Conservation (phyloP, 2,329 filamentous ascomycete species). For the Zymoseptoria pseudotritici region DNA sequence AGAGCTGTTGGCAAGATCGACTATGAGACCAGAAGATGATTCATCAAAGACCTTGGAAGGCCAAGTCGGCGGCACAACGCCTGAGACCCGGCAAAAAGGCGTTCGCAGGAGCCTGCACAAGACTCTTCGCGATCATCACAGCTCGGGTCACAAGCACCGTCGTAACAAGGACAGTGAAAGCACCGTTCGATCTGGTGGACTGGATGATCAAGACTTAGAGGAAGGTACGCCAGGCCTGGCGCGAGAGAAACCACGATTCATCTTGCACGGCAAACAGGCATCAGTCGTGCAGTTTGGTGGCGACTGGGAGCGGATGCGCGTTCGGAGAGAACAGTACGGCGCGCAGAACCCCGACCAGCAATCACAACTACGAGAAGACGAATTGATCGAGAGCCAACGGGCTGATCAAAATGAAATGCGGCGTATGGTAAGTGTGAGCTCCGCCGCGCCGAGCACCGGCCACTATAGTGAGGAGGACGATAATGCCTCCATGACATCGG, state of each 20-base stretch:
- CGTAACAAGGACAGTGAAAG: slow-evolving; percentile 68
- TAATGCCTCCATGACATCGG: slow-evolving; percentile 14
- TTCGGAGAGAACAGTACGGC: slow-evolving; percentile 26
- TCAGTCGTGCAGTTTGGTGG: slow-evolving; percentile 93
- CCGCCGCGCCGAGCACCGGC: slow-evolving; percentile 9
- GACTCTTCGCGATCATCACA: slow-evolving; percentile 63
- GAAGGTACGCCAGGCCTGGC: slow-evolving; percentile 59
- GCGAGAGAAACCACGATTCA: slow-evolving; percentile 80
- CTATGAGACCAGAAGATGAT: slow-evolving; percentile 5
- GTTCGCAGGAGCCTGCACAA: slow-evolving; percentile 82
- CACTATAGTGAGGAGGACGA: slow-evolving; percentile 12
- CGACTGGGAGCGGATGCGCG: slow-evolving; percentile 53
- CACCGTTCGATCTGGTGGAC: slow-evolving; percentile 38
- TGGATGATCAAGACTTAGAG: slow-evolving; percentile 8
- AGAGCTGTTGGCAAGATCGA: slow-evolving; percentile 18
- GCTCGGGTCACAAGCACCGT: slow-evolving; percentile 57
- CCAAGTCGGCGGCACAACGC: slow-evolving; percentile 12
- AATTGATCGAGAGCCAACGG: slow-evolving; percentile 3
- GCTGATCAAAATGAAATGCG: slow-evolving; percentile 1
- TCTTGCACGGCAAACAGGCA: slow-evolving; percentile 95
- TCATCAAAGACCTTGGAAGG: not conserved
- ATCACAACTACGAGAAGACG: slow-evolving; percentile 1
- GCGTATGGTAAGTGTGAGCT: slow-evolving; percentile 6
- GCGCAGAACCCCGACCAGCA: slow-evolving; percentile 4
- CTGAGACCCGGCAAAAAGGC: slow-evolving; percentile 39